A percentile compares a stretch with the other conserved stretches of the same genome.
Conservation (phyloP, 2,329 filamentous ascomycete genomes). For the Drechslerella coelobrocha region DNA sequence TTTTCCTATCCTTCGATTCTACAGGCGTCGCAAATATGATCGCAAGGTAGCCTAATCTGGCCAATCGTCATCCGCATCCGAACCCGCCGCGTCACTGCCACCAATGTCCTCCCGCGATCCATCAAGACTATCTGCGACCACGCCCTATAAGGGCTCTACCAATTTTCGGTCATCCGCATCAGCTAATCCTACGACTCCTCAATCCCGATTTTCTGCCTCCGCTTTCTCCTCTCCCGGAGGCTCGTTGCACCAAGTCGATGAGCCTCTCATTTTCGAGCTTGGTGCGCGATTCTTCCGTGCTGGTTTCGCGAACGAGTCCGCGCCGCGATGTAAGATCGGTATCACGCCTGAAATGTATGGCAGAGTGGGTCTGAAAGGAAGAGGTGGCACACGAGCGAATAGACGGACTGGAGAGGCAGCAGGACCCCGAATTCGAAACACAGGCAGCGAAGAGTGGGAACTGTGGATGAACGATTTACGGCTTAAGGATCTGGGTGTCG, state of each 20-base stretch:
- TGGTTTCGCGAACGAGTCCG: constrained; percentile 84
- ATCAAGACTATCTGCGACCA: constrained; percentile 36
- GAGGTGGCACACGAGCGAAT: constrained; percentile 67
- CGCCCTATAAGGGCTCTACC: constrained; percentile 38
- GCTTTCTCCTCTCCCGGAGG: constrained; percentile 67
- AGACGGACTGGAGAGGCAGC: constrained; percentile 61
- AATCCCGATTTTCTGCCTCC: constrained; percentile 56
- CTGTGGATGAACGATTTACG: constrained; percentile 80
- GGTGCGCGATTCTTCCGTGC: constrained; percentile 78
- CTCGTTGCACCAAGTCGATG: constrained; percentile 75
- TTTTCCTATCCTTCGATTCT: background rate
- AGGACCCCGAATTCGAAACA: constrained; percentile 58
- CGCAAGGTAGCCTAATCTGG: constrained; percentile 21
- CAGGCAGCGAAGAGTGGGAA: constrained; percentile 71
- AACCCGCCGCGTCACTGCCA: background rate
- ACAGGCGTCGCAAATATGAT: constrained; percentile 20
- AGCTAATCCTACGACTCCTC: constrained; percentile 35
- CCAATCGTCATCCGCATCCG: constrained; percentile 3
- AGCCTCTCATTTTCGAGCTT: constrained; percentile 81
- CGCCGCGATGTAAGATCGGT: constrained; percentile 71
- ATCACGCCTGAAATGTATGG: constrained; percentile 79
- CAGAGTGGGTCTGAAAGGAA: constrained; percentile 75
- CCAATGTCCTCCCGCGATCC: constrained; percentile 47
- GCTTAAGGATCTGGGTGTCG: constrained; percentile 75
- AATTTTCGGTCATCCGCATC: constrained; percentile 29